These are phyloP conservation scores for Lipomyces orientalis DNA, from an alignment of 805 yeast genomes.

Conservation along the genomic window DNA sequence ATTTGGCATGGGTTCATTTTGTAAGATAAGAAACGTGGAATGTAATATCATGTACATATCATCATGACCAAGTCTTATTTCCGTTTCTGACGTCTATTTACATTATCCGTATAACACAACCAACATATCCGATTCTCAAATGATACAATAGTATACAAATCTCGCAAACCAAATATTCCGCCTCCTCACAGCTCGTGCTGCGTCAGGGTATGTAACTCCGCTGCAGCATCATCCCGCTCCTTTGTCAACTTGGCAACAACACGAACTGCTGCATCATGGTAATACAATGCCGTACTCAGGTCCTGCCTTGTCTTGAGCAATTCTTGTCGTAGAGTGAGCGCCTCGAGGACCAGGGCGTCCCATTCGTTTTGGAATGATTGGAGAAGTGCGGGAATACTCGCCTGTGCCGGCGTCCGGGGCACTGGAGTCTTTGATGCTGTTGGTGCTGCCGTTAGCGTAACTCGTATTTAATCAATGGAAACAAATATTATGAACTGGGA, in stretches of 20 bases:
- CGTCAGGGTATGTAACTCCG: constrained; percentile 56
- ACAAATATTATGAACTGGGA: neutral
- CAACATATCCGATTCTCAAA: neutral
- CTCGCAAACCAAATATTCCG: neutral
- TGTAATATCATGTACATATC: neutral
- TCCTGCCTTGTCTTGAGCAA: constrained; percentile 70
- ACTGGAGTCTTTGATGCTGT: constrained; percentile 12
- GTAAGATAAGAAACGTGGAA: neutral
- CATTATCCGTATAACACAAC: neutral
- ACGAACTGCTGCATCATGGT: constrained; percentile 87
- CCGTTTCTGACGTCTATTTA: neutral
- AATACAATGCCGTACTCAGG: constrained; percentile 75
- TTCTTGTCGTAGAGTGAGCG: constrained; percentile 76
- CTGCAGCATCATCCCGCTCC: constrained; percentile 75
- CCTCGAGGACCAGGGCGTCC: constrained; percentile 84
- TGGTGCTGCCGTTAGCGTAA: neutral
- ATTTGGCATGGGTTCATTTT: neutral
- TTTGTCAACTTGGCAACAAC: constrained; percentile 78
- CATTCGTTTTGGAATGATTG: constrained; percentile 84
- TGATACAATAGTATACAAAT: neutral
- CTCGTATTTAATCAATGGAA: neutral
- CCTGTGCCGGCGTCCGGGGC: constrained; percentile 55
- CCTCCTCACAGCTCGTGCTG: constrained; percentile 40
- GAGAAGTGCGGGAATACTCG: constrained; percentile 79
- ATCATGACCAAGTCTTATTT: neutral